Percentiles rank a stretch among this genome's conserved stretches.
These are phyloP conservation scores for Casaregolazyma suthepensis DNA, from an alignment of 1,139 yeast genomes.

Conservation along the genomic window DNA sequence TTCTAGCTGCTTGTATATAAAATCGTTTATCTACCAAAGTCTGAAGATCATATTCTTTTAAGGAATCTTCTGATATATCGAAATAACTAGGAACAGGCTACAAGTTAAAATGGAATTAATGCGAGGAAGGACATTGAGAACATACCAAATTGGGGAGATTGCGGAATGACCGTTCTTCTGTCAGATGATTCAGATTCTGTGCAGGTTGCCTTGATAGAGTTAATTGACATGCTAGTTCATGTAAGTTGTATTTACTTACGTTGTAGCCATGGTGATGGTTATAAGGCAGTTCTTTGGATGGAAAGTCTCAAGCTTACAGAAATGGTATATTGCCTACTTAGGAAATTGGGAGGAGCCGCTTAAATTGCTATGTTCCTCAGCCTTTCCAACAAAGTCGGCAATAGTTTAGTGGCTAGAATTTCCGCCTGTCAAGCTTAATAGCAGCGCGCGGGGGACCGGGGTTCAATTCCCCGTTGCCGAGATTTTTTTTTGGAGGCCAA, in stretches of 20 bases:
- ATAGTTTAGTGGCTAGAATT: constrained; percentile 36
- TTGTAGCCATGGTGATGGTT: background rate
- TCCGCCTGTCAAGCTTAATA: constrained; percentile 30
- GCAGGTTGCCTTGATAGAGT: background rate
- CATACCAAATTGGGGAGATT: background rate
- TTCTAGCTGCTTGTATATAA: constrained; percentile 22
- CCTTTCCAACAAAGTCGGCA: constrained; percentile 20
- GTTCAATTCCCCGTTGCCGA: constrained; percentile 69
- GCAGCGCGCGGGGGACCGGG: constrained; percentile 59
- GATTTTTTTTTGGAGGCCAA: constrained; percentile 25
- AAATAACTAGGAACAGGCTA: constrained; percentile 22
- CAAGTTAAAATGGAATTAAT: background rate
- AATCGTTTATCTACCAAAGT: constrained; percentile 18
- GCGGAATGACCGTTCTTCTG: background rate
- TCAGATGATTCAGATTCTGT: background rate
- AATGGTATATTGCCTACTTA: background rate
- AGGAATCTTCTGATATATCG: constrained; percentile 14
- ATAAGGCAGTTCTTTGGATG: background rate
- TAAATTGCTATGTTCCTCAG: too few species aligned
- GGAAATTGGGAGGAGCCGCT: background rate
- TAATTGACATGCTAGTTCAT: background rate
- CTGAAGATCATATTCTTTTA: constrained; percentile 15
- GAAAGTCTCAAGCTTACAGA: background rate
- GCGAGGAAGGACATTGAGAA: background rate
- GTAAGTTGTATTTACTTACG: background rate